These are phyloP conservation scores for Clavariopsis aquatica DNA, from an alignment of 495 filamentous ascomycete genomes.

Conservation along the genomic window DNA sequence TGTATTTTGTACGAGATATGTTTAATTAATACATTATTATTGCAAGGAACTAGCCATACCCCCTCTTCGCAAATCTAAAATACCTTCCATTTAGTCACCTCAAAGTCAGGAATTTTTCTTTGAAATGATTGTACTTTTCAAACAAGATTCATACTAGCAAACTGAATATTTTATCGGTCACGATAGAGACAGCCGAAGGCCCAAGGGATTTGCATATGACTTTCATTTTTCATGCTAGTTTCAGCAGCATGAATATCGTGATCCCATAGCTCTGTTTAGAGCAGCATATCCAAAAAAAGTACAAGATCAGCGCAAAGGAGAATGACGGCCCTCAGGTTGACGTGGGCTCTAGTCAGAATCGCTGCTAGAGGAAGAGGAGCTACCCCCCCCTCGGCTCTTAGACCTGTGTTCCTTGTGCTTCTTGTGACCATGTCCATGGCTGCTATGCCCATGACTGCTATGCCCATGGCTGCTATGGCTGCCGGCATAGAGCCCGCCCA, in stretches of 20 bases:
- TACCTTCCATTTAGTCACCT: no score
- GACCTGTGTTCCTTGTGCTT: constrained; percentile 34
- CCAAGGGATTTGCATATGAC: background rate
- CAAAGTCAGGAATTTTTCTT: no score
- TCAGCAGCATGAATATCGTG: background rate
- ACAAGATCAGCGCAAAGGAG: background rate
- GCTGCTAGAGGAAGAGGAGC: constrained; percentile 33
- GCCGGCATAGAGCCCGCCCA: constrained; percentile 36
- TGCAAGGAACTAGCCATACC: no score
- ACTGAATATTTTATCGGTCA: no score
- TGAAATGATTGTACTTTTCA: no score
- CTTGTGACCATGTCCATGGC: constrained; percentile 30
- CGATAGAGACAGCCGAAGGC: background rate
- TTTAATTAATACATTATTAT: background rate
- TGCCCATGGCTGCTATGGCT: constrained; percentile 29
- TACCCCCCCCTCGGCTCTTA: constrained; percentile 28
- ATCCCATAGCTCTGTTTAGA: background rate
- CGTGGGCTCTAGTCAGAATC: constrained; percentile 33
- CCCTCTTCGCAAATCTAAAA: no score
- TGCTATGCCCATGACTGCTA: constrained; percentile 25
- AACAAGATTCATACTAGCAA: no score
- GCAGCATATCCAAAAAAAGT: constrained; percentile 3
- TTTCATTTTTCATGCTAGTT: background rate
- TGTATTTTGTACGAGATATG: background rate
- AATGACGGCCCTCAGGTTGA: background rate